Evolutionary conservation across 176 grass and related monocot species (phyloP), one percentile per base, ranked within the genome.

Genomic region (Juncus effusus): DNA sequence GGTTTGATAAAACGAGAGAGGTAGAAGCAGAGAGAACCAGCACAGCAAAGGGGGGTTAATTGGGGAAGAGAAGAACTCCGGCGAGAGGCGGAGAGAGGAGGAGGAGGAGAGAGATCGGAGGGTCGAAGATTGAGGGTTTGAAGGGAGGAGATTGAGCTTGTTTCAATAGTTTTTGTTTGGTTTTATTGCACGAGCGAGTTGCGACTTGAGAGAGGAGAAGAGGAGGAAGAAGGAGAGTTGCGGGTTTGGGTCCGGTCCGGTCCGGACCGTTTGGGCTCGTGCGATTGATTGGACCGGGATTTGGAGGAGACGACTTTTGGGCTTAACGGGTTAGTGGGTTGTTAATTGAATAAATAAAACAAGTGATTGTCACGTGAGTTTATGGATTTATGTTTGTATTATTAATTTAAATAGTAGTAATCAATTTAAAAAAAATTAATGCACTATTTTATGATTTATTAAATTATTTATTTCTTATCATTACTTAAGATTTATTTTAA

Each of bases 1-100:
- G 82, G 82, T 91, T 87, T 84, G 84, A 80, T 93, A 87, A 74
- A 65, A 62, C 57, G 7, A 55, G 56, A 61, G 42, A 49, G 37
- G 56, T 54, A 38, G 10, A 7, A 45, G 40, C 28, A 72, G 64
- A 2, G 13, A 36, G 1, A 15, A 13, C 8, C 6, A 16, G 38
- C 12, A 14, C 15, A 45, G 38, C 2, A 13, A 47, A 45, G 63
- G 15, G 38, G 10, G 16, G 28, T 7, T 4, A 38, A 16, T 49
- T 10, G 51, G 14, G 7, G 1, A 15, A 12, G 54, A 41, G 63
- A 3, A 14, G 9, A 35, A 10, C 8, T 10, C 3, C n/a, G 51
- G 13, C 28, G 6, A 35, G 13, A 14, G 28, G 49, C 70, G 70
- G 68, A 74, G 38, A 2, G 44, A 47, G 12, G 58, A 36, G 60